Conservation (phyloP, 2,329 filamentous ascomycete genomes). For the Colletotrichum ledebouriae region DNA sequence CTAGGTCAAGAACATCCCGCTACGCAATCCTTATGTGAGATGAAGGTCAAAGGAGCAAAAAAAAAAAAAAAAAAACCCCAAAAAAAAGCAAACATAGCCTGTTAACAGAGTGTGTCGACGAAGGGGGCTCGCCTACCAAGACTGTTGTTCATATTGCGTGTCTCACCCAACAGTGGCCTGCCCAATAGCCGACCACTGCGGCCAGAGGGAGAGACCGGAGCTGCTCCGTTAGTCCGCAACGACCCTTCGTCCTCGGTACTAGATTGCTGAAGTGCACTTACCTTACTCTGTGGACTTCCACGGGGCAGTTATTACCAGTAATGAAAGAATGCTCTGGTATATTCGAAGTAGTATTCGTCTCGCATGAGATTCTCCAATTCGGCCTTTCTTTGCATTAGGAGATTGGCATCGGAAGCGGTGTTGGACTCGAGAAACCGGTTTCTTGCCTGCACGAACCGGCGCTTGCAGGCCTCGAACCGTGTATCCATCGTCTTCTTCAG, state of each 20-base stretch:
- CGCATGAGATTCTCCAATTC: constrained; percentile 30
- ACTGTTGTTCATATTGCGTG: constrained; percentile 3
- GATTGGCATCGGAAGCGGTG: constrained; percentile 5
- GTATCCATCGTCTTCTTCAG: constrained; percentile 11
- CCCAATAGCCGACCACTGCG: not conserved
- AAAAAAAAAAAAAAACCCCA: constrained; percentile 9
- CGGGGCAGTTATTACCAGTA: constrained; percentile 5
- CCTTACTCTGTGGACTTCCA: not conserved
- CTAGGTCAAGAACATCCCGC: not conserved
- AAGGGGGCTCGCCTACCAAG: constrained; percentile 10
- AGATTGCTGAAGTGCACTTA: not conserved
- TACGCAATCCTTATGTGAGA: not conserved
- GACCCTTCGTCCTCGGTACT: not conserved
- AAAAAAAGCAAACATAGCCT: not conserved
- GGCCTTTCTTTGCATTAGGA: constrained; percentile 22
- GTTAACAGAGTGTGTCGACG: not conserved
- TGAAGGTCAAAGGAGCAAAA: not conserved
- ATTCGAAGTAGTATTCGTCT: constrained; percentile 15
- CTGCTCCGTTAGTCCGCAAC: constrained; percentile 10
- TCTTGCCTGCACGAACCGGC: constrained; percentile 25
- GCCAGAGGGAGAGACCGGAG: not conserved
- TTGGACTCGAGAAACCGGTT: constrained; percentile 1
- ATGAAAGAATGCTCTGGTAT: not conserved
- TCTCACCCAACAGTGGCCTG: constrained; percentile 6
- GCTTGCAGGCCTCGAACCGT: constrained; percentile 18